Conservation (phyloP, 2,329 filamentous ascomycete species). For the Aspergillus pseudotamarii region DNA sequence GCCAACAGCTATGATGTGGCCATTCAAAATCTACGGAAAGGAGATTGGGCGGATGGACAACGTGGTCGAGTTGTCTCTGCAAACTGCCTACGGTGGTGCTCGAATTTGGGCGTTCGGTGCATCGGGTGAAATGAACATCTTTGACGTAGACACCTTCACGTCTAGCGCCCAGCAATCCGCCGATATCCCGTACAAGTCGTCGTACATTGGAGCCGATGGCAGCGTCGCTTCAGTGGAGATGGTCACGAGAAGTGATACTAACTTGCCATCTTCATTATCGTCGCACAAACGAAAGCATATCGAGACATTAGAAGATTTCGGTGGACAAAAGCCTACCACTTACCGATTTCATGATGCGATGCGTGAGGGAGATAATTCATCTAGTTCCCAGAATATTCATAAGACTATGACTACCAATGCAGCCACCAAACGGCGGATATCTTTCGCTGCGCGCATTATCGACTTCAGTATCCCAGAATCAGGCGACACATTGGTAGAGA, state of each 20-base stretch:
- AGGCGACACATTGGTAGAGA: slow-evolving; percentile 26
- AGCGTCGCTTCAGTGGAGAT: slow-evolving; percentile 24
- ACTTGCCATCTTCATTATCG: slow-evolving; percentile 8
- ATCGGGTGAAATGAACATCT: slow-evolving; percentile 49
- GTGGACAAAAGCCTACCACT: slow-evolving; percentile 23
- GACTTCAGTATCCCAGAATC: slow-evolving; percentile 39
- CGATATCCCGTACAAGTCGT: slow-evolving; percentile 26
- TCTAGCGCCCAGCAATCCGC: slow-evolving; percentile 15
- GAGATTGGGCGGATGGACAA: slow-evolving; percentile 50
- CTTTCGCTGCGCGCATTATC: slow-evolving; percentile 41
- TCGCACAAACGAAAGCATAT: slow-evolving; percentile 33
- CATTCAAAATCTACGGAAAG: slow-evolving; percentile 53
- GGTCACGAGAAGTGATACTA: slow-evolving; percentile 18
- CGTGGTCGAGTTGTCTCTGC: slow-evolving; percentile 55
- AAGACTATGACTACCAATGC: slow-evolving; percentile 3
- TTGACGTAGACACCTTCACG: slow-evolving; percentile 47
- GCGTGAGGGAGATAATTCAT: slow-evolving; percentile 10
- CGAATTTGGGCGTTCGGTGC: slow-evolving; percentile 57
- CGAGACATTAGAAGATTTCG: slow-evolving; percentile 25
- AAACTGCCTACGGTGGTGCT: slow-evolving; percentile 46
- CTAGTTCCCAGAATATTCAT: background rate
- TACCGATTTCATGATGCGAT: slow-evolving; percentile 11
- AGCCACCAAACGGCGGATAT: slow-evolving; percentile 25
- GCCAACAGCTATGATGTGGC: slow-evolving; percentile 48
- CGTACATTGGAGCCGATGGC: slow-evolving; percentile 31